phyloP scores from a whole-genome alignment of 1,284 basidiomycete genomes.

The Rhodotorula mucilaginosa region DNA sequence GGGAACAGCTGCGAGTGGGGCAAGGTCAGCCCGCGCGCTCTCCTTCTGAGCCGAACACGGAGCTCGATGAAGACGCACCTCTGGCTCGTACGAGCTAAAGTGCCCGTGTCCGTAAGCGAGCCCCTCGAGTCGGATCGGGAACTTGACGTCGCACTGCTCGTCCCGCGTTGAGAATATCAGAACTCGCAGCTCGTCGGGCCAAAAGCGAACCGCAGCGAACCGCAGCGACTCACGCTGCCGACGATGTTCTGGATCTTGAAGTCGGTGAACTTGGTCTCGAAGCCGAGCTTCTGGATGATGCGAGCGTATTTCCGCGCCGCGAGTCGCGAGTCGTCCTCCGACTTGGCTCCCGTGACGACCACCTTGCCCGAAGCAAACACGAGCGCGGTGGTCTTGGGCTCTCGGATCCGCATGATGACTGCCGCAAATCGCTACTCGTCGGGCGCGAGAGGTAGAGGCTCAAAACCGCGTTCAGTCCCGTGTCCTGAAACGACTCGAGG shows the following conservation, averaged over 20 bases:
- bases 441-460: slow-evolving; percentile 1
- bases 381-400: slow-evolving; percentile 98
- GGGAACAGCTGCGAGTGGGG: slow-evolving; percentile 77
- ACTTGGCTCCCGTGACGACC: slow-evolving; percentile 99
- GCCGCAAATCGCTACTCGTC: slow-evolving; percentile 92
- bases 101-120: slow-evolving; percentile 92
- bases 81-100: slow-evolving; percentile 43
- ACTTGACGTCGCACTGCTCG: slow-evolving; percentile 87
- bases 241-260: slow-evolving; percentile 99
- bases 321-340: slow-evolving; percentile 93
- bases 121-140: slow-evolving; percentile 97
- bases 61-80: slow-evolving; percentile 15
- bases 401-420: slow-evolving; percentile 99
- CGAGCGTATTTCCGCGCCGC: slow-evolving; percentile 98
- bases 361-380: slow-evolving; percentile 99
- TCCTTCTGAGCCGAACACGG: too few relatives aligned
- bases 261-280: slow-evolving; percentile 98
- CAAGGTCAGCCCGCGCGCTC: slow-evolving; percentile 17
- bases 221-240: slow-evolving; percentile 57
- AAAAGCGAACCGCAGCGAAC: background rate
- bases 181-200: background rate
- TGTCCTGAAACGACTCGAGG: background rate
- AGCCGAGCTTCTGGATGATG: slow-evolving; percentile 98
- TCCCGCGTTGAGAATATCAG: background rate
- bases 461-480: slow-evolving; percentile 4